Percentiles rank a stretch among this genome's conserved stretches.
Conservation (phyloP, 441 rosid genomes). For the Croton setiger region DNA sequence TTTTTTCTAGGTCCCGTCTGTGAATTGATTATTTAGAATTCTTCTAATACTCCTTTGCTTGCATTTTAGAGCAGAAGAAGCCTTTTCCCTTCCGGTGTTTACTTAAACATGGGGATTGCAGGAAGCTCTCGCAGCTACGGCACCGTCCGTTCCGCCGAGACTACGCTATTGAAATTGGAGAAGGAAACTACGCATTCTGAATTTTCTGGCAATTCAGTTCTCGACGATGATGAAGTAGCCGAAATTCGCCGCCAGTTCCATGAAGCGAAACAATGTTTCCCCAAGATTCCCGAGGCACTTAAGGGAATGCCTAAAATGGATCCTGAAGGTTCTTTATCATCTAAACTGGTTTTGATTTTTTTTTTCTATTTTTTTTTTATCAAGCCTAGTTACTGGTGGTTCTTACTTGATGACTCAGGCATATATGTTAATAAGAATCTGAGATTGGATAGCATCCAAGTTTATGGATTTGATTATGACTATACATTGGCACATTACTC, state of each 20-base stretch:
- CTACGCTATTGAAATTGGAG: slow-evolving; percentile 34
- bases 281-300: slow-evolving; percentile 60
- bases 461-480: slow-evolving; percentile 95
- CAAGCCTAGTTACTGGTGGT: background rate
- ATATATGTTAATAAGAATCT: slow-evolving; percentile 88
- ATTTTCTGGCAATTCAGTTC: background rate
- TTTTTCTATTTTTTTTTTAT: background rate
- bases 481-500: slow-evolving; percentile 94
- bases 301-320: slow-evolving; percentile 72
- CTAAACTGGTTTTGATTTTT: background rate
- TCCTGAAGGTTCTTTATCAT: slow-evolving; percentile 59
- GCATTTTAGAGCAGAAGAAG: slow-evolving; percentile 47
- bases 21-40: too few relatives aligned
- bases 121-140: slow-evolving; percentile 34
- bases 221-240: slow-evolving; percentile 37
- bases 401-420: slow-evolving; percentile 38
- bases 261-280: slow-evolving; percentile 60
- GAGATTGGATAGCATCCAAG: slow-evolving; percentile 76
- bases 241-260: slow-evolving; percentile 59
- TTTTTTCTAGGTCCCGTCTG: too few relatives aligned
- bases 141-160: slow-evolving; percentile 28
- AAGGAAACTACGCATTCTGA: slow-evolving; percentile 30
- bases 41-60: slow-evolving; percentile 17
- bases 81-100: slow-evolving; percentile 19
- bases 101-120: slow-evolving; percentile 29